Evolutionary conservation across 805 yeast genomes (phyloP).

Genomic region (Debaryomyces castellii): DNA sequence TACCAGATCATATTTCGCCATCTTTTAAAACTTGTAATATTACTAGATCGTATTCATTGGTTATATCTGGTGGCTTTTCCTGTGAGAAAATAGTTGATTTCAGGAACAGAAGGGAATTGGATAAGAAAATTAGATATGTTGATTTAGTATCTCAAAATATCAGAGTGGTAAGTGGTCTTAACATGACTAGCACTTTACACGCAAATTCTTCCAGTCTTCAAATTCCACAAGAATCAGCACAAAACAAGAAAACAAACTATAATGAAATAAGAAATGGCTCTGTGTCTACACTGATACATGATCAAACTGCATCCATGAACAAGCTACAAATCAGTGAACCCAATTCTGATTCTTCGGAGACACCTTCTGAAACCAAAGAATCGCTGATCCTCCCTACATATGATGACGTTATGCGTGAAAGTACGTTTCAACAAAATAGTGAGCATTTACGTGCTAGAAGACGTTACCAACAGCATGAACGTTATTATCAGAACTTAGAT

Average conservation of each 20-base stretch:
- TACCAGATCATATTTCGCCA: conserved; percentile 53
- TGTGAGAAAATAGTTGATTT: conserved; percentile 22
- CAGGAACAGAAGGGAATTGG: conserved; percentile 17
- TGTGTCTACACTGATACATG: background rate
- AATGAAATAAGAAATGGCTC: background rate
- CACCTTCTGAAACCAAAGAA: background rate
- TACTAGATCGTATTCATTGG: conserved; percentile 28
- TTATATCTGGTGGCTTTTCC: conserved; percentile 23
- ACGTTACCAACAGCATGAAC: conserved; percentile 32
- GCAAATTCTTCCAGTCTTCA: conserved; percentile 21
- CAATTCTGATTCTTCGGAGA: background rate
- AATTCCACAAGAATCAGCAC: background rate
- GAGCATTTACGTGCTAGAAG: conserved; percentile 35
- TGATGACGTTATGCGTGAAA: conserved; percentile 35
- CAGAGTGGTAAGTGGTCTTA: conserved; percentile 33
- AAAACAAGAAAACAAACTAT: no score
- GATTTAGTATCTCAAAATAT: conserved; percentile 32
- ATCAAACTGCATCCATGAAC: background rate
- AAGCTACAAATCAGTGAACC: background rate
- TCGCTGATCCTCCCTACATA: conserved; percentile 29
- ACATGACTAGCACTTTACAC: conserved; percentile 23
- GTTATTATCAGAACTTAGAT: conserved; percentile 22
- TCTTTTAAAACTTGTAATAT: conserved; percentile 58
- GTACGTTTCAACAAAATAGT: conserved; percentile 26
- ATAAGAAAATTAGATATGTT: conserved; percentile 22